Percentiles rank a stretch among this genome's conserved stretches.
Conservation (phyloP, 805 yeast genomes). For the Hanseniaspora lindneri region DNA sequence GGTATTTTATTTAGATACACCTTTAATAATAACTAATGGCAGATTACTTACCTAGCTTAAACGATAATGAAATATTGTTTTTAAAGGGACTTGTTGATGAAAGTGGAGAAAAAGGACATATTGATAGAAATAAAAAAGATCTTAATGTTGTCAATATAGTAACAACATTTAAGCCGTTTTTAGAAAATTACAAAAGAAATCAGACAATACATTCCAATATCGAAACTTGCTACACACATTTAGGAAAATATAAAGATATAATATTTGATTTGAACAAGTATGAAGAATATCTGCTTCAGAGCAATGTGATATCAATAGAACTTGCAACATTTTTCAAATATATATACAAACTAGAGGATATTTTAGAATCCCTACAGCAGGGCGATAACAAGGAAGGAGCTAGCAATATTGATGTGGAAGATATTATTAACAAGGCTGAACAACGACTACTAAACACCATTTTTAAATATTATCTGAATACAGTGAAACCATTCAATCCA, state of each 20-base stretch:
- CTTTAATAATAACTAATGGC: too few species aligned
- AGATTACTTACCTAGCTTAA: not conserved
- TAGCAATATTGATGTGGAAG: conserved; percentile 16
- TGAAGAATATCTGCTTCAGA: conserved; percentile 9
- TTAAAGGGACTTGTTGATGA: not conserved
- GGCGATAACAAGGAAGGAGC: conserved; percentile 14
- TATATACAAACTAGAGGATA: conserved; percentile 35
- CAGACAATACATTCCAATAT: conserved; percentile 11
- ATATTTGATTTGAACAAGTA: conserved; percentile 12
- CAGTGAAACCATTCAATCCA: conserved; percentile 12
- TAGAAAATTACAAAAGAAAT: conserved; percentile 22
- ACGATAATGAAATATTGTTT: conserved; percentile 3
- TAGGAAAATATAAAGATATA: conserved; percentile 13
- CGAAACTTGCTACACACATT: conserved; percentile 3
- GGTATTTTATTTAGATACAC: too few species aligned
- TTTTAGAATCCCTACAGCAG: conserved; percentile 36
- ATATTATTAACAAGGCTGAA: conserved; percentile 10
- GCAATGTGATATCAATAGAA: conserved; percentile 6
- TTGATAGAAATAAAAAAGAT: not conserved
- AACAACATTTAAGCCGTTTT: conserved; percentile 4
- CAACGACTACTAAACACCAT: not conserved
- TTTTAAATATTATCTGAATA: conserved; percentile 4
- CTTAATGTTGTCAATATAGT: not conserved
- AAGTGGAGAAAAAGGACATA: not conserved
- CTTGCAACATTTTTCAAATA: conserved; percentile 31